Evolutionary conservation across 768 basidiomycete species (phyloP).

Genomic region (Lyophyllum shimeji): DNA sequence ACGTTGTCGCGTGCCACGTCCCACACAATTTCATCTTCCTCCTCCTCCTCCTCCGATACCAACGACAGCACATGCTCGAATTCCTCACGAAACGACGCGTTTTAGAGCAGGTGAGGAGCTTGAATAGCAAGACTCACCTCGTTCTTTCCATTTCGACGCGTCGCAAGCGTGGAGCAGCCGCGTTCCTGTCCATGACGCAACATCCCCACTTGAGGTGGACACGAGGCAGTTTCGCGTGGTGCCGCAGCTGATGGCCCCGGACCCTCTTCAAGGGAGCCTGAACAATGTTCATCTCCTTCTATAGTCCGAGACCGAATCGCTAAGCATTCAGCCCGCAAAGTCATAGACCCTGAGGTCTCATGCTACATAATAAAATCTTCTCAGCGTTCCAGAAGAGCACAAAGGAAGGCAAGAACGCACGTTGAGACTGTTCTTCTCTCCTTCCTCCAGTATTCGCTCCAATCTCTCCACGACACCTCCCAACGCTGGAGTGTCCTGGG

Average conservation of each 20-base stretch:
- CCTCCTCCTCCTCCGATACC: neutral
- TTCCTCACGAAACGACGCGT: conserved; percentile 1
- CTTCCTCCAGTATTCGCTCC: conserved; percentile 14
- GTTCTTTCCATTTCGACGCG: conserved; percentile 8
- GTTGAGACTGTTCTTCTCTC: neutral
- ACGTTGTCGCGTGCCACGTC: conserved; percentile 15
- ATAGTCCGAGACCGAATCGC: neutral
- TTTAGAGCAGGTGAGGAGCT: neutral
- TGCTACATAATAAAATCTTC: conserved; percentile 5
- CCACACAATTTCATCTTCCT: conserved; percentile 7
- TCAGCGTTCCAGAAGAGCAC: neutral
- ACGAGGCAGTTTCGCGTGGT: conserved; percentile 10
- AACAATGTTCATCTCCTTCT: neutral
- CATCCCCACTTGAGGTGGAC: conserved; percentile 12
- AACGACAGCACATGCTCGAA: neutral
- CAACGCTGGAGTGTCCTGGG: conserved; percentile 6
- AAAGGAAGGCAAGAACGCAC: neutral
- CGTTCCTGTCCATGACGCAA: conserved; percentile 2
- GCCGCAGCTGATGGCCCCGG: neutral
- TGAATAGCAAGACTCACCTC: conserved; percentile 2
- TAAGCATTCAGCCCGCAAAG: conserved; percentile 3
- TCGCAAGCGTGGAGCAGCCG: neutral
- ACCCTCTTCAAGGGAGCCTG: neutral
- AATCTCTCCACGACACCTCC: conserved; percentile 6
- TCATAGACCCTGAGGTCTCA: conserved; percentile 11